Conservation (phyloP, 2,329 filamentous ascomycete genomes). For the Scedosporium apiospermum region DNA sequence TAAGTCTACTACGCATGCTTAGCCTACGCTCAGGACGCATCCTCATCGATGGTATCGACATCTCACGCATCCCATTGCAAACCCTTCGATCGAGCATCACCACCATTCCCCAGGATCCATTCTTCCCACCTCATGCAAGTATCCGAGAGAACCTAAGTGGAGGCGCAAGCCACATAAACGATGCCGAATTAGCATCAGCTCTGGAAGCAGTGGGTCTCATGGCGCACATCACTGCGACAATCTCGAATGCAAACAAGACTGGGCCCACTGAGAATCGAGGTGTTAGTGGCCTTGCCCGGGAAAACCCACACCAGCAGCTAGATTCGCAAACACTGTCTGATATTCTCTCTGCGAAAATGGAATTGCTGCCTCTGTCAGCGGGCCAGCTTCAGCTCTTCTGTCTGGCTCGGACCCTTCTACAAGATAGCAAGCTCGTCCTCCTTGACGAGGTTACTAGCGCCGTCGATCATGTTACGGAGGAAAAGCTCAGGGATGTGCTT, state of each 20-base stretch:
- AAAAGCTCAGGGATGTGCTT: conserved; percentile 9
- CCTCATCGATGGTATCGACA: conserved; percentile 10
- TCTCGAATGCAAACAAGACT: not conserved
- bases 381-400: conserved; percentile 13
- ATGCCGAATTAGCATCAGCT: not conserved
- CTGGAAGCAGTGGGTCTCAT: not conserved
- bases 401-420: conserved; percentile 12
- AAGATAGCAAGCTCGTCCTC: conserved; percentile 11
- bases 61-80: conserved; percentile 10
- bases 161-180: not conserved
- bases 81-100: conserved; percentile 12
- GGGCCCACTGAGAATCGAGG: no score
- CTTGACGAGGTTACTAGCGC: conserved; percentile 13
- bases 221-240: not conserved
- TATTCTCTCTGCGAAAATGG: not conserved
- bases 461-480: conserved; percentile 11
- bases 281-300: no score
- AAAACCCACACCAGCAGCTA: no score
- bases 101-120: conserved; percentile 12
- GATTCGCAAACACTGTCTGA: not conserved
- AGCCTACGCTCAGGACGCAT: conserved; percentile 9
- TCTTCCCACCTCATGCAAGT: conserved; percentile 7
- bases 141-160: conserved; percentile 2
- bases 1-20: conserved; percentile 8
- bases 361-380: not conserved